phyloP scores from a whole-genome alignment of 1,284 basidiomycete species.

The Cutaneotrichosporon dermatis region DNA sequence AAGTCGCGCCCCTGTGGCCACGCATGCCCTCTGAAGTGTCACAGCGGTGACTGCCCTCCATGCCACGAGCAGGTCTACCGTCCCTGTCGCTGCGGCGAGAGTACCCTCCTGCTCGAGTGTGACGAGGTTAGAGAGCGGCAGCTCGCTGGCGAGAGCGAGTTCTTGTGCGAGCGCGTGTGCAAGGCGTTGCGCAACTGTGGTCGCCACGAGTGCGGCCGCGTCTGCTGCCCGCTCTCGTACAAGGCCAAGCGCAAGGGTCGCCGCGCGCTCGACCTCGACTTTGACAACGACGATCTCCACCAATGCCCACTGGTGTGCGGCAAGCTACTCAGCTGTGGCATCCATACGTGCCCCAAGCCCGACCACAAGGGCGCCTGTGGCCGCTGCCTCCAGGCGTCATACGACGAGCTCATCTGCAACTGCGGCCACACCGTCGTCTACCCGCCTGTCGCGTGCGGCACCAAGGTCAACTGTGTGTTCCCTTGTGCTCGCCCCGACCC shows the following conservation, averaged over 20 bases:
- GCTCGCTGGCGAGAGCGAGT: slow-evolving; percentile 53
- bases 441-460: slow-evolving; percentile 65
- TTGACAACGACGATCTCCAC: slow-evolving; percentile 57
- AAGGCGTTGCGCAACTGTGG: slow-evolving; percentile 68
- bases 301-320: slow-evolving; percentile 74
- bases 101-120: slow-evolving; percentile 55
- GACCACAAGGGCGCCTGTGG: slow-evolving; percentile 79
- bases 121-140: slow-evolving; percentile 44
- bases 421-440: slow-evolving; percentile 69
- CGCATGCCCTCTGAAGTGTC: slow-evolving; percentile 59
- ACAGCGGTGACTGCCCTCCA: slow-evolving; percentile 61
- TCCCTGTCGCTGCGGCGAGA: slow-evolving; percentile 75
- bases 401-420: slow-evolving; percentile 79
- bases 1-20: slow-evolving; percentile 66
- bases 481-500: slow-evolving; percentile 69
- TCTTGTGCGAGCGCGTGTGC: slow-evolving; percentile 74
- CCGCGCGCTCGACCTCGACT: slow-evolving; percentile 27
- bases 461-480: slow-evolving; percentile 65
- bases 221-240: slow-evolving; percentile 80
- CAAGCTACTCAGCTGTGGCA: slow-evolving; percentile 66
- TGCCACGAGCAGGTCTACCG: slow-evolving; percentile 63
- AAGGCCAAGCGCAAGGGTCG: slow-evolving; percentile 62
- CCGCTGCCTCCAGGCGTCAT: slow-evolving; percentile 75
- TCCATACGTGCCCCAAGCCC: slow-evolving; percentile 65
- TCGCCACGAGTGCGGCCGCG: slow-evolving; percentile 70